Percentiles rank a stretch among this genome's conserved stretches.
Evolutionary conservation across 2,329 filamentous ascomycete genomes (phyloP).

Genomic region (Penicillium sp.): DNA sequence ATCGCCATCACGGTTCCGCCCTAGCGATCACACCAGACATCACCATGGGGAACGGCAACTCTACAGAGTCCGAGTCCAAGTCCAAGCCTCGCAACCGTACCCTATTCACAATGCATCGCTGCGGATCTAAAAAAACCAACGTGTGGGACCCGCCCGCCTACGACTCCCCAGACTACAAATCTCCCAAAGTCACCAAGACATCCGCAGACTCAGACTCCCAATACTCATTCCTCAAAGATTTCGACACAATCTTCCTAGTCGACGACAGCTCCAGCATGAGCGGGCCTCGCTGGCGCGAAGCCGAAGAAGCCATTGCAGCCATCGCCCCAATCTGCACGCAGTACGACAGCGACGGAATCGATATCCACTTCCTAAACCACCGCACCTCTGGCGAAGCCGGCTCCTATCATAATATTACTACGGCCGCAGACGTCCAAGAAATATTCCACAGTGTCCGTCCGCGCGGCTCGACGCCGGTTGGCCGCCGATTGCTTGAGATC

Average conservation of each 20-base stretch:
- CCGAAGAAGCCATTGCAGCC: conserved; percentile 63
- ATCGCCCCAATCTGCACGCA: conserved; percentile 80
- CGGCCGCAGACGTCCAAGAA: conserved; percentile 56
- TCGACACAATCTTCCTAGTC: conserved; percentile 87
- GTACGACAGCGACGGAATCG: conserved; percentile 80
- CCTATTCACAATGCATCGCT: conserved; percentile 2
- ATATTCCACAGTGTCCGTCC: conserved; percentile 72
- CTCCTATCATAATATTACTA: conserved; percentile 65
- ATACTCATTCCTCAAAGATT: conserved; percentile 72
- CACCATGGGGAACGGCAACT: conserved; percentile 4
- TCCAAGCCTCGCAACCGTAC: not conserved
- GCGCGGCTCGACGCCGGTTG: conserved; percentile 69
- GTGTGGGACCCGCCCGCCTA: conserved; percentile 17
- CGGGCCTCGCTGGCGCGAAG: conserved; percentile 73
- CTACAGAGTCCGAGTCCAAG: not conserved
- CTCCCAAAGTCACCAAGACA: not conserved
- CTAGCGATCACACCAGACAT: not conserved
- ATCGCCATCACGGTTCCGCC: not conserved
- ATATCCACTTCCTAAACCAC: conserved; percentile 88
- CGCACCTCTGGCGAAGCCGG: conserved; percentile 37
- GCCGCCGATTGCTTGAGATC: conserved; percentile 67
- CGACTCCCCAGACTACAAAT: not conserved
- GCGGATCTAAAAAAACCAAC: conserved; percentile 1
- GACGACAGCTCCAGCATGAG: conserved; percentile 91
- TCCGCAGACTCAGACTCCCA: conserved; percentile 55